Percentiles rank a stretch among this genome's conserved stretches.
These are phyloP conservation scores for Scheffersomyces quercinus DNA, from an alignment of 1,139 yeast species.

Conservation along the genomic window DNA sequence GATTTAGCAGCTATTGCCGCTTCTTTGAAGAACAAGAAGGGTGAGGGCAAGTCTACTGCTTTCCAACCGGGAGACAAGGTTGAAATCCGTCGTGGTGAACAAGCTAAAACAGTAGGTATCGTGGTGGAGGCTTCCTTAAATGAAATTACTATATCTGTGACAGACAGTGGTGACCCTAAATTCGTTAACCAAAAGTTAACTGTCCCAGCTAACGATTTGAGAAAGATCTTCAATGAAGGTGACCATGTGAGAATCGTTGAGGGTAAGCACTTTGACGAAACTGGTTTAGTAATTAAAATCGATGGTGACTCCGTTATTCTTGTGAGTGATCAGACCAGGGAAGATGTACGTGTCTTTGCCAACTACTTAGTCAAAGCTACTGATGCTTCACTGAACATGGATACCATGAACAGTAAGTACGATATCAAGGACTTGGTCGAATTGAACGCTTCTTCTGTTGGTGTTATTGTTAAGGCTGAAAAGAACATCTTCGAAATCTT, in stretches of 20 bases:
- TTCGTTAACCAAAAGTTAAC: constrained; percentile 52
- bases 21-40: constrained; percentile 62
- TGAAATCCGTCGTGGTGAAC: constrained; percentile 90
- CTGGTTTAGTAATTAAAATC: constrained; percentile 87
- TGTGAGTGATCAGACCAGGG: constrained; percentile 83
- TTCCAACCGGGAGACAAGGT: constrained; percentile 96
- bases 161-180: constrained; percentile 52
- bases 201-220: constrained; percentile 76
- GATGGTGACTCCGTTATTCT: constrained; percentile 85
- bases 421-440: constrained; percentile 90
- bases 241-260: constrained; percentile 93
- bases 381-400: constrained; percentile 55
- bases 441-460: constrained; percentile 82
- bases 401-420: constrained; percentile 59
- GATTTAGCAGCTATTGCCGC: constrained; percentile 86
- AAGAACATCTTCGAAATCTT: constrained; percentile 82
- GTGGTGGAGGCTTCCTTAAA: constrained; percentile 67
- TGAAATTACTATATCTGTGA: constrained; percentile 60
- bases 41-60: constrained; percentile 39
- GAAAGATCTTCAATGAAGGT: constrained; percentile 87
- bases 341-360: constrained; percentile 89
- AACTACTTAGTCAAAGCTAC: constrained; percentile 81
- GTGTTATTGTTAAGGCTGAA: constrained; percentile 87
- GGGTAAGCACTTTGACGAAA: constrained; percentile 90
- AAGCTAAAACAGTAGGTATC: constrained; percentile 82